These are phyloP conservation scores for Scheffersomyces illinoinensis DNA, from an alignment of 1,139 yeast species.

Conservation along the genomic window DNA sequence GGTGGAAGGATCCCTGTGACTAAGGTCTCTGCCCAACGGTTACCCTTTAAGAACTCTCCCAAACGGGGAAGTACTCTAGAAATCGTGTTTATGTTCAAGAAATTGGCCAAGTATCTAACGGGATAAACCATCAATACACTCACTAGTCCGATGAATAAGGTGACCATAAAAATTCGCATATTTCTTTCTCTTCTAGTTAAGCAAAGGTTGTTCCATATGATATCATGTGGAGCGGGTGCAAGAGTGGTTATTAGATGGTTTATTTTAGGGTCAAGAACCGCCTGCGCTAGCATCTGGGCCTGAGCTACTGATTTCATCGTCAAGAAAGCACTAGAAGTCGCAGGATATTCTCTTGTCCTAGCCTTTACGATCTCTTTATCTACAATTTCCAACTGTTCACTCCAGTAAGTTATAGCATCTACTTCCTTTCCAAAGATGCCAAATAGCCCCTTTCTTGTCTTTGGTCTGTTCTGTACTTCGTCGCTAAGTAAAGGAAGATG, in stretches of 20 bases:
- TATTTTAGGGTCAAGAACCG: slow-evolving; percentile 78
- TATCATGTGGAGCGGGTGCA: slow-evolving; percentile 89
- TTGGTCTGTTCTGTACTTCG: slow-evolving; percentile 48
- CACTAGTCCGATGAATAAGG: slow-evolving; percentile 60
- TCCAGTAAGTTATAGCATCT: slow-evolving; percentile 65
- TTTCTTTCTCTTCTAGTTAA: slow-evolving; percentile 59
- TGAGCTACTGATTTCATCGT: slow-evolving; percentile 85
- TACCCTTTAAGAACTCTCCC: slow-evolving; percentile 59
- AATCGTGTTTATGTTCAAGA: slow-evolving; percentile 69
- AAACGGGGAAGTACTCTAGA: slow-evolving; percentile 71
- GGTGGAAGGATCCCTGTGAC: slow-evolving; percentile 82
- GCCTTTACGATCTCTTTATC: slow-evolving; percentile 61
- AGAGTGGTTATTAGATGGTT: slow-evolving; percentile 68
- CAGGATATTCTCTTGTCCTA: slow-evolving; percentile 61
- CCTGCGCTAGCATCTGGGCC: slow-evolving; percentile 90
- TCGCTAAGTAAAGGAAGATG: slow-evolving; percentile 30
- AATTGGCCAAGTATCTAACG: slow-evolving; percentile 69
- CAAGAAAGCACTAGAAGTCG: slow-evolving; percentile 67
- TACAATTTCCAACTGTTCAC: slow-evolving; percentile 53
- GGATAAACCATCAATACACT: slow-evolving; percentile 74
- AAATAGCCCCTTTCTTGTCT: slow-evolving; percentile 47
- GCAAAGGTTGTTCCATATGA: slow-evolving; percentile 75
- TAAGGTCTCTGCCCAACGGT: slow-evolving; percentile 59
- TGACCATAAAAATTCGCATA: slow-evolving; percentile 60
- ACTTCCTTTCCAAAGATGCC: slow-evolving; percentile 58